Evolutionary conservation across 192 early-diverging fungal species (phyloP).

Genomic region (Entomortierella lignicola): DNA sequence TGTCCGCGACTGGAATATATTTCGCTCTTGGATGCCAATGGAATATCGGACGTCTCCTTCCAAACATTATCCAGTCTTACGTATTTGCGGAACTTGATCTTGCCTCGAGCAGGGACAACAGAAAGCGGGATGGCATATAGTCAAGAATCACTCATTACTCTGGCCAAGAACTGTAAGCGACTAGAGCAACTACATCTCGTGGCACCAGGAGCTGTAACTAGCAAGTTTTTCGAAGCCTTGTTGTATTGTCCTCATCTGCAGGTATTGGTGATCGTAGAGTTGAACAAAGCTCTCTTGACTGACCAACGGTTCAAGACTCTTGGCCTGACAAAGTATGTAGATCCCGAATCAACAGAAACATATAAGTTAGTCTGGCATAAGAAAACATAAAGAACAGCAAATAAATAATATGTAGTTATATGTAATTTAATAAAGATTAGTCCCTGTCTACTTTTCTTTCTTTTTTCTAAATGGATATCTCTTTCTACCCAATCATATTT

Average conservation of each 20-base stretch:
- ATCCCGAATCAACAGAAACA: slow-evolving; percentile 35
- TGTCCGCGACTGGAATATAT: slow-evolving; percentile 45
- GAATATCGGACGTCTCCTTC: slow-evolving; percentile 51
- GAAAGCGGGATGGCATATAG: slow-evolving; percentile 40
- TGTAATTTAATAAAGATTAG: no score
- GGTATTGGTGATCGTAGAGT: slow-evolving; percentile 46
- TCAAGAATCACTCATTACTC: slow-evolving; percentile 39
- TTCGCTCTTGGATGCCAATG: slow-evolving; percentile 44
- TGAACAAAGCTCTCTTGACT: slow-evolving; percentile 43
- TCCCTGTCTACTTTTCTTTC: no score
- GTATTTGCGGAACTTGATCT: slow-evolving; percentile 48
- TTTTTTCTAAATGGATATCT: no score
- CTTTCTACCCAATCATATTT: neutral
- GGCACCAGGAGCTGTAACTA: slow-evolving; percentile 42
- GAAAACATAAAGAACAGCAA: slow-evolving; percentile 16
- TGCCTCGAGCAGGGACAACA: slow-evolving; percentile 38
- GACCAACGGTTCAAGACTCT: slow-evolving; percentile 52
- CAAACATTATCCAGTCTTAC: slow-evolving; percentile 39
- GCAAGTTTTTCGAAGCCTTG: slow-evolving; percentile 44
- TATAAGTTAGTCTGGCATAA: slow-evolving; percentile 54
- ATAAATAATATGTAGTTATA: no score
- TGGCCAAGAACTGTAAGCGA: slow-evolving; percentile 48
- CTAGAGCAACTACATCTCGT: slow-evolving; percentile 47
- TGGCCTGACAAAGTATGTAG: slow-evolving; percentile 46
- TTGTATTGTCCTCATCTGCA: slow-evolving; percentile 44